Evolutionary conservation across 768 basidiomycete genomes (phyloP), one percentile per base, ranked within the genome.

Genomic region (Lentinula lateritia): DNA sequence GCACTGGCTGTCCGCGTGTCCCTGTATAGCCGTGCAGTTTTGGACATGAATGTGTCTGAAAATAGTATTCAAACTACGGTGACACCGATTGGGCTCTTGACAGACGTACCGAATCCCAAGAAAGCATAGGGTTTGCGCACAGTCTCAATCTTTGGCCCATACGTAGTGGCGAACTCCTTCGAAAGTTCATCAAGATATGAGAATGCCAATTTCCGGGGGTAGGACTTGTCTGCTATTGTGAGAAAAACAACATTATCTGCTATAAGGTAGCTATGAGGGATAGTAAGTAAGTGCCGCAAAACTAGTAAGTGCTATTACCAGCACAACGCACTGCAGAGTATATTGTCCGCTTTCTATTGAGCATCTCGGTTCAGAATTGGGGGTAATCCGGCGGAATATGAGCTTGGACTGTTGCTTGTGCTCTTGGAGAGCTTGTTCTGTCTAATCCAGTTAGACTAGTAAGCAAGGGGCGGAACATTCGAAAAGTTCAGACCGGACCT

Each of bases 331-430:
- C 96, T 99, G 97, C 63, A 98, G 77, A n/a, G 94, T 95, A 73
- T 95, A 97, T 64, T 84, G 84, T 0, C 94, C 95, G 62, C 92
- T 93, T 72, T 99, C 97, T 67, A 99, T 98, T 5, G 94, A 97
- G 73, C 97, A 98, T 39, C 91, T 84, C 8, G 95, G 94, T 72
- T 99, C 97, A 20, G 92, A 88, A 73, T 98, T 95, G 50, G 93
- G 86, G 32, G 92, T 93, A 69, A 99, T 88, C 42, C 97, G 87
- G 62, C 95, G 84, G 73, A 98, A 98, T 68, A 99, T 89, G 67
- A 99, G 83, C 74, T 99, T 99, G 36, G 95, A 87, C 73, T 99
- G 96, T 67, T 98, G 96, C 73, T 99, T 99, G 80, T 98, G 94
- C 75, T 98, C 97, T 70, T 95, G 93, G 43, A 99, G 78, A 60